Evolutionary conservation across 176 grass and related monocot genomes (phyloP).

Genomic region (Triticum urartu): DNA sequence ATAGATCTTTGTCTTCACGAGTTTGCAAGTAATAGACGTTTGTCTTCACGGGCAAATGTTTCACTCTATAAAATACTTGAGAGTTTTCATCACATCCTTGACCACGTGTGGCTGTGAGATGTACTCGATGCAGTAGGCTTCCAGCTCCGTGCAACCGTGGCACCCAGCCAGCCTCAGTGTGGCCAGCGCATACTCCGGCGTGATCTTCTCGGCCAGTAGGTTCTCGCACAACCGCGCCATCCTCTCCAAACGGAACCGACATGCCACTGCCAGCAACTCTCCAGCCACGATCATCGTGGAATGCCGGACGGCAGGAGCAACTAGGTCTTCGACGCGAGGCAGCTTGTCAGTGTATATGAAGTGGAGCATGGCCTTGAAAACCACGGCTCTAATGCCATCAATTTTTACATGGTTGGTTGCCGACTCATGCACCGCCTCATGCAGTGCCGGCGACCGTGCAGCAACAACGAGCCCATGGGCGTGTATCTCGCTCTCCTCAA

Average conservation of each 20-base stretch:
- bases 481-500: too few relatives aligned
- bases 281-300: too few relatives aligned
- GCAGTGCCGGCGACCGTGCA: not conserved
- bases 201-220: not conserved
- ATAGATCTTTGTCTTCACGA: not conserved
- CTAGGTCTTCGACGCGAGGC: too few relatives aligned
- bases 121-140: slow-evolving; percentile 3
- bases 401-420: not conserved
- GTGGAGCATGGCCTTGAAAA: too few relatives aligned
- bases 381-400: not conserved
- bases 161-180: not conserved
- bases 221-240: slow-evolving; percentile 9
- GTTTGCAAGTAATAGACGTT: not conserved
- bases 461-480: not conserved
- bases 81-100: not conserved
- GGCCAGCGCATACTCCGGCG: not conserved
- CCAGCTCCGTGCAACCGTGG: not conserved
- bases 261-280: too few relatives aligned
- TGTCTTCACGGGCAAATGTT: not conserved
- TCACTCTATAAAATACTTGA: not conserved
- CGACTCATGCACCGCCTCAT: not conserved
- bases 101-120: not conserved
- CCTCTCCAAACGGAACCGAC: not conserved
- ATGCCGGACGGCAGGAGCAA: too few relatives aligned
- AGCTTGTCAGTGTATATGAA: too few relatives aligned